phyloP scores from a whole-genome alignment of 345 rosid species.

The Salix suchowensis region DNA sequence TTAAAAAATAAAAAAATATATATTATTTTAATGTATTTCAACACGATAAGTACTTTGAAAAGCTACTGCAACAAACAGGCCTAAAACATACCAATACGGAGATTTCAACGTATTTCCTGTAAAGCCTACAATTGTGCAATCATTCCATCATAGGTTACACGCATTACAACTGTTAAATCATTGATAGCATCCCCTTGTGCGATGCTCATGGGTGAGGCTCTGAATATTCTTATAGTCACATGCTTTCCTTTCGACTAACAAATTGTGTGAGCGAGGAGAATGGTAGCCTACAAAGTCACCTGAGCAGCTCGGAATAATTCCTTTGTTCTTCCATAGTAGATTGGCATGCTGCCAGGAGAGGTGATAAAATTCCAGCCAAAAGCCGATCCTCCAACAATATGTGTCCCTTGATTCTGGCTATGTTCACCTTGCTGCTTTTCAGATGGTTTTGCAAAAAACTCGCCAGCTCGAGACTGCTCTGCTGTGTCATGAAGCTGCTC shows the following conservation, averaged over 20 bases:
- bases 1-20: too few species aligned
- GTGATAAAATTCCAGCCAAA: slow-evolving; percentile 93
- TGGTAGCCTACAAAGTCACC: slow-evolving; percentile 14
- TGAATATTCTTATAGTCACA: not conserved
- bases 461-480: slow-evolving; percentile 14
- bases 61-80: too few species aligned
- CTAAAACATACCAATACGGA: not conserved
- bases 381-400: slow-evolving; percentile 75
- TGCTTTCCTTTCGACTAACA: slow-evolving; percentile 1
- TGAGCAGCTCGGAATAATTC: slow-evolving; percentile 58
- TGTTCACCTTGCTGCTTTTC: slow-evolving; percentile 34
- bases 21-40: too few species aligned
- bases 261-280: not conserved
- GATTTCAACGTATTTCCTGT: slow-evolving; percentile 2
- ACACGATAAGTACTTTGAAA: too few species aligned
- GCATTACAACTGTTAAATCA: not conserved
- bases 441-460: slow-evolving; percentile 20
- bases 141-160: not conserved
- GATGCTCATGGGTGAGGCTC: not conserved
- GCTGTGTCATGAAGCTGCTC: slow-evolving; percentile 14
- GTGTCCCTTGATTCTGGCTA: slow-evolving; percentile 18
- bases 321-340: slow-evolving; percentile 64
- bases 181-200: not conserved
- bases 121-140: not conserved
- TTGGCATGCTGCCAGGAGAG: slow-evolving; percentile 38